phyloP scores from a whole-genome alignment of 2,329 filamentous ascomycete genomes.

The Nakataea oryzae region DNA sequence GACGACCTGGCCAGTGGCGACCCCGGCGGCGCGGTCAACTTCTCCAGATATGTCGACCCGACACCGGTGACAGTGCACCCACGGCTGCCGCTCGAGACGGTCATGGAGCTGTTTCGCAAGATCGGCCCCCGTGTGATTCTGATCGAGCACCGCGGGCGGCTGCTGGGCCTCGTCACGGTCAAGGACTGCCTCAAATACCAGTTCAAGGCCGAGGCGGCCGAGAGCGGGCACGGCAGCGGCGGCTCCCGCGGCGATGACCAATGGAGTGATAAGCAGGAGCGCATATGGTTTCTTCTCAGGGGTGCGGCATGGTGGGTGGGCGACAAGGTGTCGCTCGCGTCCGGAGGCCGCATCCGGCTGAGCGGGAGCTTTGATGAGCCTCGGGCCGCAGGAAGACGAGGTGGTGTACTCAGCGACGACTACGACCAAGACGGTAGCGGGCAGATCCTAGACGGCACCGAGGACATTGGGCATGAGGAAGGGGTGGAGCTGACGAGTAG shows the following conservation, averaged over 20 bases:
- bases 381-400: constrained; percentile 9
- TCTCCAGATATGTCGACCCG: constrained; percentile 78
- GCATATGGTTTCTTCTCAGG: constrained; percentile 50
- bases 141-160: constrained; percentile 76
- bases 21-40: constrained; percentile 45
- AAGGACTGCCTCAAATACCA: constrained; percentile 98
- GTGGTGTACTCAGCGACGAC: constrained; percentile 20
- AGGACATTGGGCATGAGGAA: constrained; percentile 32
- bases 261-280: constrained; percentile 52
- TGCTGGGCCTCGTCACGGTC: constrained; percentile 82
- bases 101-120: constrained; percentile 98
- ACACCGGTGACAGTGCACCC: constrained; percentile 89
- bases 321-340: constrained; percentile 38
- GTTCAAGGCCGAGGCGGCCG: constrained; percentile 86
- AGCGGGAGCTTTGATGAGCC: constrained; percentile 25
- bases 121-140: constrained; percentile 90
- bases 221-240: constrained; percentile 43
- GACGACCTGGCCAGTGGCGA: constrained; percentile 25
- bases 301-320: constrained; percentile 47
- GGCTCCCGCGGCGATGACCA: constrained; percentile 34
- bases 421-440: constrained; percentile 18
- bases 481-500: background rate
- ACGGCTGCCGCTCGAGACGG: constrained; percentile 82
- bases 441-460: constrained; percentile 36
- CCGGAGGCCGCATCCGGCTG: constrained; percentile 47